Evolutionary conservation across 176 grass and related monocot genomes (phyloP).

Genomic region (Triticum dicoccoides): DNA sequence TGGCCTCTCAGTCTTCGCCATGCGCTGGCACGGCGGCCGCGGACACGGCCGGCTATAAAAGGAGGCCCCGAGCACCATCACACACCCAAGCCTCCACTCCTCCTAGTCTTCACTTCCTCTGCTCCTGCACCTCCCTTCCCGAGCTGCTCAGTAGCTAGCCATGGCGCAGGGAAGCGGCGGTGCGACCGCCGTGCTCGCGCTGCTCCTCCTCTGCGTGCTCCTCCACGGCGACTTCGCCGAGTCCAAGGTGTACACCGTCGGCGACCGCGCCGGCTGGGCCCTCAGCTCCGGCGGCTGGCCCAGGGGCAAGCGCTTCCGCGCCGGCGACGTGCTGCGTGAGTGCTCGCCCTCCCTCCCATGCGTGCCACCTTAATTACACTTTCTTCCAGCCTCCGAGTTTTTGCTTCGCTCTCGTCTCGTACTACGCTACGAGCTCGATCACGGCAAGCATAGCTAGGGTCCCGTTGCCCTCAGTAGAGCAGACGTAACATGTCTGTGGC

Average conservation of each 20-base stretch:
- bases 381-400: neutral
- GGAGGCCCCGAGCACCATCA: neutral
- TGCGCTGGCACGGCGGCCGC: neutral
- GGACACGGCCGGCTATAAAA: slow-evolving; percentile 22
- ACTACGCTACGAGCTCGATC: neutral
- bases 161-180: slow-evolving; percentile 87
- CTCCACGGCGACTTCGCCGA: slow-evolving; percentile 60
- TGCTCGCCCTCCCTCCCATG: neutral
- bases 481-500: neutral
- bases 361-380: too few species aligned
- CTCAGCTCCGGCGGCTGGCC: slow-evolving; percentile 54
- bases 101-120: neutral
- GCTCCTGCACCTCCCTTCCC: neutral
- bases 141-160: neutral
- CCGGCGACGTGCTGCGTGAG: slow-evolving; percentile 85
- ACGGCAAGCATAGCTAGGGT: neutral
- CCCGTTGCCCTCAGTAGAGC: neutral
- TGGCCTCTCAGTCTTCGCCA: neutral
- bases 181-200: slow-evolving; percentile 34
- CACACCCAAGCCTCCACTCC: neutral
- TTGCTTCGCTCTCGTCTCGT: neutral
- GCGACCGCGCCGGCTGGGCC: slow-evolving; percentile 66
- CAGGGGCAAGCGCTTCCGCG: slow-evolving; percentile 66
- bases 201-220: slow-evolving; percentile 64
- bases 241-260: slow-evolving; percentile 69